Base-by-base conservation (phyloP, 2,329 filamentous ascomycete genomes). In the Microdochium trichocladiopsis region DNA sequence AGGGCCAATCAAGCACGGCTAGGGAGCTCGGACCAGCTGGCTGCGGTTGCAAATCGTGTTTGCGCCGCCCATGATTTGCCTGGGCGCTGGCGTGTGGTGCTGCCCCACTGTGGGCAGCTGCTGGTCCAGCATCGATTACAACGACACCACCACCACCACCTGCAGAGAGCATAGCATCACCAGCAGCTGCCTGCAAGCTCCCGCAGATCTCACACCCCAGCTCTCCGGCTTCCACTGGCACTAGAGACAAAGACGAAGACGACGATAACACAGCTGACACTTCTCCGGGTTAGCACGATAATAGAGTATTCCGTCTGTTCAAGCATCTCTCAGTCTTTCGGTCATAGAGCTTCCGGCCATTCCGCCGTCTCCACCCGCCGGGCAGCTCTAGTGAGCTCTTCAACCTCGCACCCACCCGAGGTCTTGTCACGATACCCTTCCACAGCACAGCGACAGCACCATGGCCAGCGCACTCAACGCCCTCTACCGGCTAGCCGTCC, bases 401-500 rank as follows among this genome's bases (percentile, higher is more conserved):
- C 6, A 45, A 18, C 41, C 18, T 45, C 18, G 14, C 18, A 8
- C 41, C 14, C 28, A 14, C 14, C 28, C 28, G 28, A 31, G 12
- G 18, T 16, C 41, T 22, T 55, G 59, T 66, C 60, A 61, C 64
- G 66, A 67, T 65, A 62, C 51, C 53, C 53, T 53, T 57, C 57
- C 31, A 50, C 50, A 53, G 60, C 56, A 56, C 60, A 61, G 57
- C 56, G 55, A 58, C 33, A 47, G 16, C 60, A 68, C 57, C 56
- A 82, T 82, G 79, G 75, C 80, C 58, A 77, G 79, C 65, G 71
- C 74, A 48, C 78, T 90, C 59, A 78, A 78, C 64, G 68, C 75
- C 58, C 69, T 87, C 65, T 89, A 86, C 74, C 78, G 78, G 61
- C 78, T 78, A 69, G 88, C 88, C 57, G 73, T 96, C 51, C 92